Base-by-base conservation (phyloP, 192 early-diverging fungal species). In the Umbelopsis sp. region DNA sequence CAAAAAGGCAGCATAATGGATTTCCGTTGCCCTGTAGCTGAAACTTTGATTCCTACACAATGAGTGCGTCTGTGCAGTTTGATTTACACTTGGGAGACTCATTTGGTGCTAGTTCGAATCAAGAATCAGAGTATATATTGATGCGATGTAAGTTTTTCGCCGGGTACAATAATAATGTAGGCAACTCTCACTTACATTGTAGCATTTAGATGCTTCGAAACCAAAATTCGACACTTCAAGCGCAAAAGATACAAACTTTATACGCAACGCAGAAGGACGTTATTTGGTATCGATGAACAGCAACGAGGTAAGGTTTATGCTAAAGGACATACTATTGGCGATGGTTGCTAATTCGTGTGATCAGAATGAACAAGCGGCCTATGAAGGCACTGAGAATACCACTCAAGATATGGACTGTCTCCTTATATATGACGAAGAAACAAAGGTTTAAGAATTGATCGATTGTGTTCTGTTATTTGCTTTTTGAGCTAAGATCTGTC, bases 51-150 rank as follows among this genome's bases (percentile, higher is more conserved):
- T 25, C 11, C 35, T 35, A 13, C 12, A 15, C 55, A 49, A 61
- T 61, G 55, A 61, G 55, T 61, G 55, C 55, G 55, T 35, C 55
- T 61, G 55, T 61, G 6, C 55, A 61, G 55, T 61, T n/a, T 18
- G 55, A 61, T 61, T 61, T 61, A 61, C 55, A 35, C 13, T 35
- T 61, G 55, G 55, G 55, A 35, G 55, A 35, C 18, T 61, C 55
- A 37, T 35, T 61, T n/a, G 27, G 18, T 33, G 3, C 33, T 11
- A 2, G 27, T 35, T 61, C 55, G 16, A 35, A 25, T 15, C 55
- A 61, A 61, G 55, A 11, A 61, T 25, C 27, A 15, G 55, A 61
- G 30, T 61, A 27, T 18, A 35, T 61, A 7, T 61, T 61, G 18
- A 61, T 61, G 55, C 55, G 55, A 27, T 61, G 55, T 61, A 61